Percentiles rank a stretch among this genome's conserved stretches.
These are phyloP conservation scores for Chloris gayana DNA, from an alignment of 176 grass and related monocot species.

Conservation along the genomic window DNA sequence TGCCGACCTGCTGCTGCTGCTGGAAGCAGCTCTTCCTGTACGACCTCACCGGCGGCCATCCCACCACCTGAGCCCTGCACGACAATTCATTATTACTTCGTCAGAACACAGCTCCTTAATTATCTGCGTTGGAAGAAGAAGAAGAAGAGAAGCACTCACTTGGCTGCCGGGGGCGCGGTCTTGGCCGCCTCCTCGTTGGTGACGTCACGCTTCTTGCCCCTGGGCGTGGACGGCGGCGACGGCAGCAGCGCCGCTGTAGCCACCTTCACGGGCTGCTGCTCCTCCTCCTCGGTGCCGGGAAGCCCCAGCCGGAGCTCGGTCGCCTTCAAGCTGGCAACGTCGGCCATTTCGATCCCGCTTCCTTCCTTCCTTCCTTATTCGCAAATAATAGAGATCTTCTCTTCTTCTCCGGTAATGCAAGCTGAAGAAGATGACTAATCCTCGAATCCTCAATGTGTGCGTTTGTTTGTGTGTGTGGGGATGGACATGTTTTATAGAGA, in stretches of 20 bases:
- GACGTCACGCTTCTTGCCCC: conserved; percentile 53
- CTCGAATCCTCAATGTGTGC: not conserved
- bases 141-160: conserved; percentile 12
- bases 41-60: conserved; percentile 85
- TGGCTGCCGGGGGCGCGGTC: conserved; percentile 41
- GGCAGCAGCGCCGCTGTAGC: not conserved
- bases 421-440: no score
- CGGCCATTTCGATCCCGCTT: conserved; percentile 43
- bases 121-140: no score
- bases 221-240: conserved; percentile 24
- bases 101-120: no score
- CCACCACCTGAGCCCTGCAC: conserved; percentile 79
- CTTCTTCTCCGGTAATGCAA: not conserved
- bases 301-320: conserved; percentile 95
- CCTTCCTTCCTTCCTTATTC: not conserved
- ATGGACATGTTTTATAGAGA: conserved; percentile 45
- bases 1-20: conserved; percentile 42
- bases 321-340: conserved; percentile 54
- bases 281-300: conserved; percentile 55
- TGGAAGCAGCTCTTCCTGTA: conserved; percentile 95
- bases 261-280: not conserved
- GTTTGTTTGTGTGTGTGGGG: not conserved
- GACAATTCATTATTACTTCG: not conserved
- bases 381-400: no score
- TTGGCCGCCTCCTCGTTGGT: no score